Evolutionary conservation across 805 yeast species (phyloP), one percentile per base, ranked within the genome.

Genomic region (Yarrowia sp.): DNA sequence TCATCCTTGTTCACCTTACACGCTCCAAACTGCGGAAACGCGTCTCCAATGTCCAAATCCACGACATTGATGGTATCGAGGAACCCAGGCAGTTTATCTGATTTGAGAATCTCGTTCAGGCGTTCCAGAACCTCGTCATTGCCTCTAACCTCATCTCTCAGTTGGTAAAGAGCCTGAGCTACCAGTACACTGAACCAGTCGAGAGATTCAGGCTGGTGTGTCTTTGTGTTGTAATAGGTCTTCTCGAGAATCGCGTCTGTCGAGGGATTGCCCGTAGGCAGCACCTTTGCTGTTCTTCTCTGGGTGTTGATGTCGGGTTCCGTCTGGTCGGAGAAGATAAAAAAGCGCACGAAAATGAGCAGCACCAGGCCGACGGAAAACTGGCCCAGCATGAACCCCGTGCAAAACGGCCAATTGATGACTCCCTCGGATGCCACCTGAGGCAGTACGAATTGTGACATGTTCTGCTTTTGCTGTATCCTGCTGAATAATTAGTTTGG

Each of bases 181-280:
- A 95, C 83, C 41, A 95, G 79, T 1, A 95, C 98, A 69, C 93
- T 95, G 75, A 95, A 91, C 99, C 99, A 95, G 74, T 95, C 99
- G 67, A 95, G 77, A 0, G 97, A 88, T 77, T 95, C 99, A 0
- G 98, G 84, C 15, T 86, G 81, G 74, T 95, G 99, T 31, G 85
- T 86, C 51, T 86, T 86, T 1, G 95, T 98, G 72, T 95, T 89
- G 75, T 95, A 95, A 73, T 91, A 91, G 0, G 98, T 92, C 71
- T 92, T 92, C 68, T 93, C 98, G 43, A 95, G 78, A 18, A 95
- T 90, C 0, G 84, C 66, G 28, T 69, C 71, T 13, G 74, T 67
- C 7, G 72, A 68, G 10, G 69, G 69, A 8, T 72, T 70, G 11
- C 67, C 65, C 14, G 68, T 41, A 22, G 75, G 75, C 42, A 70